phyloP scores from a whole-genome alignment of 1,284 basidiomycete genomes.

The Ganoderma lucidum region DNA sequence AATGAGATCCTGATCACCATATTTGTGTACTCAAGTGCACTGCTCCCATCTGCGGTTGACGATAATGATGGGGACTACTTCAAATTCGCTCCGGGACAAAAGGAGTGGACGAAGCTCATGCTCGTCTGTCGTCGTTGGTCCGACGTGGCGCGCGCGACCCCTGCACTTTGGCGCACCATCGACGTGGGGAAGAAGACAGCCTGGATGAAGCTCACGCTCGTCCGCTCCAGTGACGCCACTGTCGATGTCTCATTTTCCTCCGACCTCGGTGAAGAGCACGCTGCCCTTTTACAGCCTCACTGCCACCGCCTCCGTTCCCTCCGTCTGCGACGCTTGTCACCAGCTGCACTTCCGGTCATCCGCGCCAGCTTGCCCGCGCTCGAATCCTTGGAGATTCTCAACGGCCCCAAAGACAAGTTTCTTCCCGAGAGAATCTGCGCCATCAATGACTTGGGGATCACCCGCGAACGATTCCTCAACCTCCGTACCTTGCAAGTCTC shows the following conservation, averaged over 20 bases:
- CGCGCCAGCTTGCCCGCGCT: neutral
- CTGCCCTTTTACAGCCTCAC: neutral
- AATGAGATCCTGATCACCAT: neutral
- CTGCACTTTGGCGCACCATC: neutral
- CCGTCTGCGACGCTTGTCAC: neutral
- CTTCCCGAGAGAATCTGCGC: no score
- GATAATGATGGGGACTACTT: neutral
- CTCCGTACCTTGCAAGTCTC: neutral
- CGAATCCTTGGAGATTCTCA: neutral
- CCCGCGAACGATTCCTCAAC: neutral
- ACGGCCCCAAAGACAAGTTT: no score
- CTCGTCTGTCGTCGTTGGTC: conserved; percentile 3
- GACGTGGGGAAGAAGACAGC: neutral
- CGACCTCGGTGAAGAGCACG: neutral
- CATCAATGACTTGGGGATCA: neutral
- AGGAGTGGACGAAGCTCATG: conserved; percentile 1
- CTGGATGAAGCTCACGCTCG: neutral
- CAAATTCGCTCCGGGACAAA: no score
- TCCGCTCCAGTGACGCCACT: neutral
- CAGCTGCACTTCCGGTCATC: neutral
- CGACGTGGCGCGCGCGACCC: neutral
- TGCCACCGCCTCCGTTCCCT: neutral
- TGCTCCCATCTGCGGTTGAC: neutral
- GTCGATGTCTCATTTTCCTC: neutral
- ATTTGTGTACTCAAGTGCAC: neutral